Percentiles rank a stretch among this genome's conserved stretches.
Conservation (phyloP, 164 flowering plant genomes). For the Stephania yunnanensis region DNA sequence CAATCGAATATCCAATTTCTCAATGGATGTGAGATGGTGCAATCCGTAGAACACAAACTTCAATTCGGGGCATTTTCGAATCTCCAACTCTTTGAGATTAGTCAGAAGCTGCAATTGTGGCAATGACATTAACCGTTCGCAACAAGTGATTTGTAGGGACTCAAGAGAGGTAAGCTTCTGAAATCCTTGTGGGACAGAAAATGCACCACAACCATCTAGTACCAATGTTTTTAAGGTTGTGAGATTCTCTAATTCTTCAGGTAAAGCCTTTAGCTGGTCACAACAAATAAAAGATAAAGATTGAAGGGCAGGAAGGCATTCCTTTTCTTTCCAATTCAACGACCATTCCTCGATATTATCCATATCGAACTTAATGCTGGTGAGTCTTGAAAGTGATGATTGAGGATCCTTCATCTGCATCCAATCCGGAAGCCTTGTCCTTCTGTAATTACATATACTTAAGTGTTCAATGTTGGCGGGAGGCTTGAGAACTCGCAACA, state of each 20-base stretch:
- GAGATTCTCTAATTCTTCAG: conserved; percentile 2
- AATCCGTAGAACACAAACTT: no score
- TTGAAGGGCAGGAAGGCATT: conserved; percentile 1
- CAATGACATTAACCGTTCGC: background rate
- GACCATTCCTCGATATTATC: background rate
- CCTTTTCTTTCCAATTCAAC: background rate
- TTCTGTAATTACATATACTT: background rate
- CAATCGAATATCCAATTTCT: no score
- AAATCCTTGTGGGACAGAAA: background rate
- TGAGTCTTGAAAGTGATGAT: background rate
- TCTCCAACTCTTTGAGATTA: no score
- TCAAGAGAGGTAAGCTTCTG: background rate
- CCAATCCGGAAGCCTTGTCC: background rate
- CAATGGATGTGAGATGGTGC: no score
- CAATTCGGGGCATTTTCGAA: no score
- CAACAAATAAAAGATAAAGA: background rate
- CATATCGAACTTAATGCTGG: background rate
- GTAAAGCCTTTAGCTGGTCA: background rate
- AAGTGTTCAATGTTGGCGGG: background rate
- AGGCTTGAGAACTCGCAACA: background rate
- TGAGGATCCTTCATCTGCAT: background rate
- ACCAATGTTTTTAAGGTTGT: background rate
- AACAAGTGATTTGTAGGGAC: no score
- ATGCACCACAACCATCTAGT: background rate
- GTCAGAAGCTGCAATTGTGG: no score